Base-by-base conservation (phyloP, 2,329 filamentous ascomycete genomes). In the Alternaria arborescens region DNA sequence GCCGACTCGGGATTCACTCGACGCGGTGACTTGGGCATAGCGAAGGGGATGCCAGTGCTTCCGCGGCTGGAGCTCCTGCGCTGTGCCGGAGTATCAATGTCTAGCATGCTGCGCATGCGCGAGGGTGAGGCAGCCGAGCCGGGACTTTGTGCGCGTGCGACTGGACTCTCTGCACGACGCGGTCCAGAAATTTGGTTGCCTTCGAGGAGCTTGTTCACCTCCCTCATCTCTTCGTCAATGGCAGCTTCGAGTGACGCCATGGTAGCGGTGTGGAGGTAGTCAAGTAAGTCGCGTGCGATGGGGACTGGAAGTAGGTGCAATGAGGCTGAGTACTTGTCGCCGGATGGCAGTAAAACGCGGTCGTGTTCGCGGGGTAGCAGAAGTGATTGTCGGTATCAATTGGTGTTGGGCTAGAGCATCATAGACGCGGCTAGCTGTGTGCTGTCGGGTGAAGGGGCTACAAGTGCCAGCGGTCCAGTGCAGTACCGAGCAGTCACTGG, bases 231-330 rank as follows among this genome's bases (percentile, higher is more conserved):
- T 82, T 93, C 89, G 74, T 93, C 91, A 65, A 93, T 83, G 67
- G 89, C 87, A 50, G 89, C 87, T 80, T 93, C 91, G 72, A 94
- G 87, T 72, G 90, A 93, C 60, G 70, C 63, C 89, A 92, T 92
- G 20, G 54, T 68, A 52, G 64, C 56, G 34, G 62, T 58, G 62
- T 53, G 40, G 44, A 32, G 38, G 36, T 6, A 18, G 34, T 41
- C 28, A 42, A 32, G 43, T 43, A 38, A 40, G 59, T 62, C 55
- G 62, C 58, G 60, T 64, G 63, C 28, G 24, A 46, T 40, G 58
- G 43, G 55, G 28, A 3, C 2, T 36, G 30, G 20, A 20, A 50
- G 30, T 26, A 14, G 3, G 46, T 48, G 5, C 30, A 48, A 20
- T n/a, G 32, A 48, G n/a, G 40, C 59, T 47, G 53, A 55, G 52